Conservation (phyloP, 78 protist species). For the Abeoforma whisleri region DNA sequence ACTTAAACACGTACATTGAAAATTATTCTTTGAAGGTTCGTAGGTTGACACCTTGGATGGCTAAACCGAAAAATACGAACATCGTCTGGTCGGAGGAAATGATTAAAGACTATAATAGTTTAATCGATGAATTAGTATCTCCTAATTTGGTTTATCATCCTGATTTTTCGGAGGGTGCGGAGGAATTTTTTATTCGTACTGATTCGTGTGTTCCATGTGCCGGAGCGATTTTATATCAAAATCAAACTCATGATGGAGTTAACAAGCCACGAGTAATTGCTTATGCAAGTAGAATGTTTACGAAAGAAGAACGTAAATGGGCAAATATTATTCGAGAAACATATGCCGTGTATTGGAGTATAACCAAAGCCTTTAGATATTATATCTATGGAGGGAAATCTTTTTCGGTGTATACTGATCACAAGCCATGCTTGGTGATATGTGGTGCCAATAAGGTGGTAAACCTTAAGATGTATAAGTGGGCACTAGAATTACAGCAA, state of each 20-base stretch:
- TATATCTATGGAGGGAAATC: no score
- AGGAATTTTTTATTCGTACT: background rate
- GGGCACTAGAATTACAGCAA: background rate
- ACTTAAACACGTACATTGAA: background rate
- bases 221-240: constrained; percentile 8
- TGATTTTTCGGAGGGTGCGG: background rate
- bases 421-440: background rate
- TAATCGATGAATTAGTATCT: background rate
- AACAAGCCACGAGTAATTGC: background rate
- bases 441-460: background rate
- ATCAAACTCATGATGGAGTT: background rate
- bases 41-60: background rate
- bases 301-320: background rate
- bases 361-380: background rate
- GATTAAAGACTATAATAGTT: background rate
- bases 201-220: background rate
- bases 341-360: background rate
- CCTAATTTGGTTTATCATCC: background rate
- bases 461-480: background rate
- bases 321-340: background rate
- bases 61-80: background rate
- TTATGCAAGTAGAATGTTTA: background rate
- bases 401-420: background rate
- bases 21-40: background rate
- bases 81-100: background rate